These are phyloP conservation scores for Prasinococcaceae sp. DNA, from an alignment of 139 green algal species.

Conservation along the genomic window DNA sequence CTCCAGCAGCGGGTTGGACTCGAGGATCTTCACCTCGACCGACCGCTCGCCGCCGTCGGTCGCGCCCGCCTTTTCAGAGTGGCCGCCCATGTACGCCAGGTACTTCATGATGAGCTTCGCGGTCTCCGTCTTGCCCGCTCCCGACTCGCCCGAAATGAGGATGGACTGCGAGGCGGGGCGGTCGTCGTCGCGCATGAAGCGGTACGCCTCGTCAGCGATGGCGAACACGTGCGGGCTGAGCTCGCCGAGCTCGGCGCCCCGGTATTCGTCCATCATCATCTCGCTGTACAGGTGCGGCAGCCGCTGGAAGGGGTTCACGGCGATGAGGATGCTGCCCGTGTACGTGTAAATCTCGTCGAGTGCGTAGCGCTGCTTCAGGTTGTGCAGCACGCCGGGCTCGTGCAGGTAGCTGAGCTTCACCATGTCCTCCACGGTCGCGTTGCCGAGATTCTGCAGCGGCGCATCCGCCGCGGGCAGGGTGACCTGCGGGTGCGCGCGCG, in stretches of 20 bases:
- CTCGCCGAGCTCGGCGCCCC: conserved; percentile 63
- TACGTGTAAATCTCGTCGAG: conserved; percentile 79
- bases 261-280: conserved; percentile 71
- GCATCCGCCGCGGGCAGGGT: too few species aligned
- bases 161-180: conserved; percentile 27
- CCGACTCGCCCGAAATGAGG: conserved; percentile 68
- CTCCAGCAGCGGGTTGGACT: conserved; percentile 94
- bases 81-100: conserved; percentile 60
- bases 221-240: conserved; percentile 73
- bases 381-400: conserved; percentile 86
- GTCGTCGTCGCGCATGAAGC: background rate
- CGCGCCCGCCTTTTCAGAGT: conserved; percentile 4
- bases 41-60: background rate
- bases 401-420: conserved; percentile 92
- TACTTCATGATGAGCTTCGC: conserved; percentile 98
- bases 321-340: conserved; percentile 68
- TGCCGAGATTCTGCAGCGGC: too few species aligned
- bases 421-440: conserved; percentile 61
- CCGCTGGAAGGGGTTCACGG: conserved; percentile 62
- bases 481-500: too few species aligned
- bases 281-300: conserved; percentile 56
- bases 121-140: conserved; percentile 98
- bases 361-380: conserved; percentile 47
- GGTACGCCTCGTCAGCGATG: conserved; percentile 53
- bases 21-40: conserved; percentile 34